phyloP scores from a whole-genome alignment of 2,329 filamentous ascomycete genomes.

The Penicillium sp. region DNA sequence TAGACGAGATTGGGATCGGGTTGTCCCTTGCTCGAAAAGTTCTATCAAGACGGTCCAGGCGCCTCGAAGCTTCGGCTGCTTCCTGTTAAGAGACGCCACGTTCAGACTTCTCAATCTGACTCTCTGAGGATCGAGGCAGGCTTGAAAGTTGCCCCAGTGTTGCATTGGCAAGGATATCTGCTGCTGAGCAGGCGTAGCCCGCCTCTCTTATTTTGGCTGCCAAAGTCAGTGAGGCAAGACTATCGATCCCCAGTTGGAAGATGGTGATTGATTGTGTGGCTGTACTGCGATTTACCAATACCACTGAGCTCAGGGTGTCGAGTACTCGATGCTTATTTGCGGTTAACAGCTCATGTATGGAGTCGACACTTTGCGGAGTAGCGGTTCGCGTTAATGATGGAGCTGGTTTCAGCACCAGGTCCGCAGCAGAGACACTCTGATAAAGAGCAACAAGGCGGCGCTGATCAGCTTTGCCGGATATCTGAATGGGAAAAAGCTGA shows the following conservation, averaged over 20 bases:
- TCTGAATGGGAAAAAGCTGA: conserved; percentile 17
- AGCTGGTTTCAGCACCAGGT: conserved; percentile 3
- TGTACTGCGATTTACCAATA: not conserved
- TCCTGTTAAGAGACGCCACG: not conserved
- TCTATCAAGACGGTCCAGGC: not conserved
- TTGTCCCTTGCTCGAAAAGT: not conserved
- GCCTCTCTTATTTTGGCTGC: not conserved
- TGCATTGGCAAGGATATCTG: not conserved
- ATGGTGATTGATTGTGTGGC: not conserved
- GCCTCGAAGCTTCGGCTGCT: too few relatives aligned
- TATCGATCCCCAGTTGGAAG: not conserved
- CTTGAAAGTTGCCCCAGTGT: not conserved
- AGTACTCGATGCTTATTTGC: not conserved
- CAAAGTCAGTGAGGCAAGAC: not conserved
- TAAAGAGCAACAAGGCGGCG: conserved; percentile 18
- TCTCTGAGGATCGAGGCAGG: not conserved
- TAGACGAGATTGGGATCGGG: not conserved
- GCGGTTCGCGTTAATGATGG: not conserved
- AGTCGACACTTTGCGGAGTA: not conserved
- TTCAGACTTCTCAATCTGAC: too few relatives aligned
- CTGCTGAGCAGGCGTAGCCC: not conserved
- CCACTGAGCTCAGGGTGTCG: not conserved
- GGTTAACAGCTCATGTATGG: not conserved
- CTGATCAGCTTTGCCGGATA: conserved; percentile 22
- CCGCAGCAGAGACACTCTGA: conserved; percentile 16